Evolutionary conservation across 2,329 filamentous ascomycete species (phyloP), one percentile per base, ranked within the genome.

Genomic region (Magnaporthiopsis rhizophila): DNA sequence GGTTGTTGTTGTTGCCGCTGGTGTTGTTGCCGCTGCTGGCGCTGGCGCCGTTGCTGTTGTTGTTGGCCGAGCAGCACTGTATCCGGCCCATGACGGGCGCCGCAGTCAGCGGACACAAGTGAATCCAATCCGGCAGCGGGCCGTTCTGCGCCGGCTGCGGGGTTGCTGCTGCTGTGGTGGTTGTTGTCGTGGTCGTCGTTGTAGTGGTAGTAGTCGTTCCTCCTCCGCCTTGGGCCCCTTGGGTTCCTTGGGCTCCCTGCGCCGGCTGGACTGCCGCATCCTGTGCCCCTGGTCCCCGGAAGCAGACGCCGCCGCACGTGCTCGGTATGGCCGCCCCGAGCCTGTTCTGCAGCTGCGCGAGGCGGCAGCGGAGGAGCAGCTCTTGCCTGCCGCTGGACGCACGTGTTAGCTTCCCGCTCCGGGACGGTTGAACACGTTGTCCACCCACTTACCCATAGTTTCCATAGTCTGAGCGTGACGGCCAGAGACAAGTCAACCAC

Each of bases 231-330:
- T 50, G 38, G 11, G 45, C 8, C n/a, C 18, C 45, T n/a, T 53
- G 45, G 0, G 21, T 24, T 11, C 45, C 45, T 11, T 50, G 45
- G 18, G 18, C 18, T 3, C 45, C 45, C 21, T 53, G 45, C 5
- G 45, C 45, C 45, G 45, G 18, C 21, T 53, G 45, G 9, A 21
- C 21, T 4, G 45, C 8, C 11, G 21, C n/a, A 11, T 21, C 45
- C n/a, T 53, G 45, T 4, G 45, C 45, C 21, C 45, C 45, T 11
- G 45, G 45, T 21, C 45, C 45, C 7, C 53, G 62, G 53, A 57
- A 63, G 62, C 53, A 58, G 53, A 63, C 34, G 32, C 62, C 62
- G 53, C 62, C 62, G 62, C 62, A 63, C 30, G 62, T 26, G 62
- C 28, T 63, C 30, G 53, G 62, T 26, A 63, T 32, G 11, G 56